phyloP scores from a whole-genome alignment of 345 rosid species.

The Camelina sativa region DNA sequence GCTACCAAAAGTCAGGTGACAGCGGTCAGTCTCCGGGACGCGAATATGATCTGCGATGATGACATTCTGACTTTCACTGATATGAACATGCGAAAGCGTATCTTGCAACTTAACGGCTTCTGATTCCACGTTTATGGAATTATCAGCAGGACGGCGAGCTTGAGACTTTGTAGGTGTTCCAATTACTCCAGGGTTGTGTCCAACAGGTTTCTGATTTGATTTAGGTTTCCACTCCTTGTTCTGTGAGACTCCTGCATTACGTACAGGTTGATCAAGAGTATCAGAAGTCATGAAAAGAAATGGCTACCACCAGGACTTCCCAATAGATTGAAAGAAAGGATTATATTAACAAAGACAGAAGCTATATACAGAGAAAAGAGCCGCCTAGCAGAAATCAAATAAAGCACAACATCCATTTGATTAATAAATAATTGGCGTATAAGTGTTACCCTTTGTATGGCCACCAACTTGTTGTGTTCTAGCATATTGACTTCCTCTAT shows the following conservation, averaged over 20 bases:
- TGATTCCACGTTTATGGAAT: conserved; percentile 50
- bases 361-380: not conserved
- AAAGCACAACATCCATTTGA: not conserved
- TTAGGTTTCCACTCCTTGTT: conserved; percentile 93
- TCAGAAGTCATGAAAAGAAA: conserved; percentile 4
- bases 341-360: not conserved
- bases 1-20: conserved; percentile 82
- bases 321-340: not conserved
- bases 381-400: not conserved
- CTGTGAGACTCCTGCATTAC: conserved; percentile 61
- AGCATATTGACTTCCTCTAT: conserved; percentile 26
- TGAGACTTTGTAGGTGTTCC: conserved; percentile 65
- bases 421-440: not conserved
- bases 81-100: conserved; percentile 52
- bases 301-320: not conserved
- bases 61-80: conserved; percentile 69
- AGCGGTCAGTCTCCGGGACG: conserved; percentile 79
- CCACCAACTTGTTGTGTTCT: conserved; percentile 39
- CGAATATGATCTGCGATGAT: conserved; percentile 86
- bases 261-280: not conserved
- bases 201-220: conserved; percentile 60
- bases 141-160: conserved; percentile 46
- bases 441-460: conserved; percentile 31
- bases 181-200: conserved; percentile 60
- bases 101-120: conserved; percentile 58